Percentiles rank a stretch among this genome's conserved stretches.
Evolutionary conservation across 495 filamentous ascomycete species (phyloP).

Genomic region (Daldinia childiae): DNA sequence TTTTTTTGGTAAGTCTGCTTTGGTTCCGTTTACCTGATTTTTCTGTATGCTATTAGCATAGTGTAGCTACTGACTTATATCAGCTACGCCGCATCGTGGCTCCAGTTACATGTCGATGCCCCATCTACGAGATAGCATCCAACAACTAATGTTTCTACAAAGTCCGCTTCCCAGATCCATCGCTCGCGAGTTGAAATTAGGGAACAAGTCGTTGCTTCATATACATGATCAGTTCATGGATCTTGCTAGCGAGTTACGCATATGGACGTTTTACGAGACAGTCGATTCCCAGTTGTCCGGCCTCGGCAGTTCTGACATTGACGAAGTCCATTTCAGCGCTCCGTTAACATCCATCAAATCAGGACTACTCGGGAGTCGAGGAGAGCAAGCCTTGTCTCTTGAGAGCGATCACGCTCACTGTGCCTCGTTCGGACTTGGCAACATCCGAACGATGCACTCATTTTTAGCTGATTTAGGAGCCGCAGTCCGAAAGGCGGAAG

Average conservation of each 20-base stretch:
- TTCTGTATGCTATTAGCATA: not conserved
- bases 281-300: slow-evolving; percentile 67
- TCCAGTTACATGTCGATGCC: slow-evolving; percentile 71
- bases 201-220: slow-evolving; percentile 56
- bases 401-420: slow-evolving; percentile 67
- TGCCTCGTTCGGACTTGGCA: slow-evolving; percentile 65
- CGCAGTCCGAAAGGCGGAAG: slow-evolving; percentile 56
- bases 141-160: slow-evolving; percentile 64
- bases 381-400: slow-evolving; percentile 65
- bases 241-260: slow-evolving; percentile 67
- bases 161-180: slow-evolving; percentile 61
- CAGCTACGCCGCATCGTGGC: slow-evolving; percentile 69
- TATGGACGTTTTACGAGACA: slow-evolving; percentile 76
- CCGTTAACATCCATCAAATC: slow-evolving; percentile 72
- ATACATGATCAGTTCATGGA: slow-evolving; percentile 67
- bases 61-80: not conserved
- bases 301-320: slow-evolving; percentile 37
- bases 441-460: slow-evolving; percentile 56
- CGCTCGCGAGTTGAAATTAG: slow-evolving; percentile 59
- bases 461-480: slow-evolving; percentile 62
- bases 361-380: slow-evolving; percentile 62
- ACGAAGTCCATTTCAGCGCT: slow-evolving; percentile 60
- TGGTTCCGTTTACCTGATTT: not conserved
- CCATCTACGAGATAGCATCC: slow-evolving; percentile 64
- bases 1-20: slow-evolving; percentile 61